Evolutionary conservation across 495 filamentous ascomycete genomes (phyloP), one percentile per base, ranked within the genome.

Genomic region (Extremus antarcticus): DNA sequence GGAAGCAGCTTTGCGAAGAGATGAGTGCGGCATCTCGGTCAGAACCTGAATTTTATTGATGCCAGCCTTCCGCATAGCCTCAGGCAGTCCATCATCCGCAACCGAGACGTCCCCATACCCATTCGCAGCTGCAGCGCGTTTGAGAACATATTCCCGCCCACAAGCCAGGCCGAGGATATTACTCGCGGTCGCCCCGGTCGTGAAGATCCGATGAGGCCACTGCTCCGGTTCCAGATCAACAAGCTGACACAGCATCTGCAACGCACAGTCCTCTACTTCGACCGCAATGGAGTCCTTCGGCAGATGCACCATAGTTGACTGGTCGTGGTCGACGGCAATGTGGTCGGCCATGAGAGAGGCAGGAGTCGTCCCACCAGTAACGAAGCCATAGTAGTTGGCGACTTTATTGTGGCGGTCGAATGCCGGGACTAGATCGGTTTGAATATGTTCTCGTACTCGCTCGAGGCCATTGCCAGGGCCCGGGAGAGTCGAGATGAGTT

Each of bases 251-350:
- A 95, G 70, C 71, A 95, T 76, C 13, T 71, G 63, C 47, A 95
- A 71, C 0, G 90, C 80, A 29, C 71, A 70, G 55, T 80, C 78
- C 68, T 96, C 90, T 24, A 96, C 78, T 17, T 79, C 78, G 0
- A 88, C 91, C 16, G 80, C 74, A 15, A 88, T 75, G 0, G 81
- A 84, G 65, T 95, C 83, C 10, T 75, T 69, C 0, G 88, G 80
- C 20, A 96, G 71, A 70, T 95, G 88, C 10, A 96, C 88, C 49
- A 81, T 76, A n/a, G 89, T 81, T 64, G 89, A 95, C 57, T 92
- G 87, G 64, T 95, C 90, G 43, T 81, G 79, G 1, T 78, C 76
- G 9, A 79, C 83, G 47, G 90, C 88, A 13, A 95, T 70, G 62
- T 84, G 81, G 65, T 97, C 90, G 0, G 87, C 91, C n/a, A 87